Conservation (phyloP, 2,329 filamentous ascomycete species). For the Aspergillus texensis region DNA sequence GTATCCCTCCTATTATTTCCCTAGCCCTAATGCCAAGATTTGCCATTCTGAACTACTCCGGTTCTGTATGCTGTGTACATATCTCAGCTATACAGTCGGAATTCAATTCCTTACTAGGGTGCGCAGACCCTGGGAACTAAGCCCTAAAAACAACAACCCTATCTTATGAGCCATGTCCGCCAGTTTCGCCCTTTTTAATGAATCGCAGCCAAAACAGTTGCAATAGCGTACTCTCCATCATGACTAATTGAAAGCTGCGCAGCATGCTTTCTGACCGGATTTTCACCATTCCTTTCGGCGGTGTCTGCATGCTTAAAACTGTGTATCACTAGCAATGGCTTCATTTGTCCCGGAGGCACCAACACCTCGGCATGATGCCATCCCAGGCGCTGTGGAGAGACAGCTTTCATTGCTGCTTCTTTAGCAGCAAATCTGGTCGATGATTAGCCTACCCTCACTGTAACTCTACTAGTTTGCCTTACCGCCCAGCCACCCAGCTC, state of each 20-base stretch:
- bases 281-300: too few relatives aligned
- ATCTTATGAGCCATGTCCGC: background rate
- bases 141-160: background rate
- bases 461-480: too few relatives aligned
- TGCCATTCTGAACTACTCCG: too few relatives aligned
- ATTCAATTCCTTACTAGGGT: background rate
- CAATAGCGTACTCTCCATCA: background rate
- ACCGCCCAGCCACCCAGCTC: too few relatives aligned
- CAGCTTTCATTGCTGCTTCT: background rate
- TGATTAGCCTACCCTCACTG: background rate
- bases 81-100: too few relatives aligned
- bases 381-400: background rate
- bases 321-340: background rate
- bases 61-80: too few relatives aligned
- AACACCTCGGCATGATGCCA: background rate
- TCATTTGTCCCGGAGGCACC: background rate
- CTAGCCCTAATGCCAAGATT: background rate
- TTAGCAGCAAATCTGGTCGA: background rate
- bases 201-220: background rate
- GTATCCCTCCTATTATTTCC: background rate
- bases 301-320: background rate
- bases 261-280: background rate
- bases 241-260: background rate
- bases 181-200: background rate
- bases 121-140: background rate